Percentiles rank a stretch among this genome's conserved stretches.
phyloP scores from a whole-genome alignment of 108 stramenopile species.

The Stephanodiscus minutulus region DNA sequence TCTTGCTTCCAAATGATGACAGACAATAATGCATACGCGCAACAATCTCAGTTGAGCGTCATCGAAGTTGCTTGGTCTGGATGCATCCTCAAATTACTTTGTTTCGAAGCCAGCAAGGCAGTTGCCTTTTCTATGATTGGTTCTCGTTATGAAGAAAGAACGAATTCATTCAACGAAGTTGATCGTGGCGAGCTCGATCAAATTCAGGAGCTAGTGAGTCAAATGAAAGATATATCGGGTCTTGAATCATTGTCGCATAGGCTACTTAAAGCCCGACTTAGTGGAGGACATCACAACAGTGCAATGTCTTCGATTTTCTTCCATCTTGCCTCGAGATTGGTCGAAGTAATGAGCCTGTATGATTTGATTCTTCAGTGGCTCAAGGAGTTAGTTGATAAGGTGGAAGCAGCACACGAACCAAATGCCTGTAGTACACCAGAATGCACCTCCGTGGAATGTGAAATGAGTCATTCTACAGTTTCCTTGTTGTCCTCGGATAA shows the following conservation, averaged over 20 bases:
- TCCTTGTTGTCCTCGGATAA: constrained; percentile 41
- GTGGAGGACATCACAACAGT: constrained; percentile 13
- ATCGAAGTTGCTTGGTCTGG: constrained; percentile 36
- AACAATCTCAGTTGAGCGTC: neutral
- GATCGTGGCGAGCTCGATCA: constrained; percentile 11
- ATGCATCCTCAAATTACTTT: constrained; percentile 33
- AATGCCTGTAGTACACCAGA: neutral
- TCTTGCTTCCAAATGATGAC: constrained; percentile 16
- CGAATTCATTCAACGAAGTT: neutral
- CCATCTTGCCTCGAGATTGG: constrained; percentile 23
- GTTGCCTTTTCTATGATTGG: constrained; percentile 24
- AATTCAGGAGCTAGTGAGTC: constrained; percentile 11
- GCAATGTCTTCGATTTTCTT: constrained; percentile 29
- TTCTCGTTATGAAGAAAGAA: neutral
- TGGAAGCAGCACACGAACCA: neutral
- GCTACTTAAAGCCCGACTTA: constrained; percentile 5
- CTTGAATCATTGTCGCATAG: constrained; percentile 31
- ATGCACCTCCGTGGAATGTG: neutral
- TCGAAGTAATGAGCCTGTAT: constrained; percentile 30
- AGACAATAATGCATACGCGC: constrained; percentile 3
- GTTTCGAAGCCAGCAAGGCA: constrained; percentile 34
- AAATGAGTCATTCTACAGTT: constrained; percentile 7
- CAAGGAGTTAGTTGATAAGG: constrained; percentile 9
- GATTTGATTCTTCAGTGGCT: constrained; percentile 34
- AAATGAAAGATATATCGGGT: constrained; percentile 25